Evolutionary conservation across 208 protist species (phyloP), one percentile per base, ranked within the genome.

Genomic region (Trypanosoma cruzi): DNA sequence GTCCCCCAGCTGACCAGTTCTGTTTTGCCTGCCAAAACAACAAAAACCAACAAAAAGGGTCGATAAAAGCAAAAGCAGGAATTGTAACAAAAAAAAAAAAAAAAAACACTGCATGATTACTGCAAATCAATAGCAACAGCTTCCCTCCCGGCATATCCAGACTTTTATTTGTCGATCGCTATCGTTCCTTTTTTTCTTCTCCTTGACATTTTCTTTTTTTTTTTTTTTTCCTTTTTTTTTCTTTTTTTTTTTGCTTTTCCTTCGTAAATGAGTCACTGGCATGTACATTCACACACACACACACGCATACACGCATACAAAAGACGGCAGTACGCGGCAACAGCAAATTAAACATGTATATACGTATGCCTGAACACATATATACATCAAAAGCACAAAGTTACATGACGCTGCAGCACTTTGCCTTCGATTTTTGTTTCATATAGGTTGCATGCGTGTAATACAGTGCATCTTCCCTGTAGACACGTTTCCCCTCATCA

Each of bases 371-470:
- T 55, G 24, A 10, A 42, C 54, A 6, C 36, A 31, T 37, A 60
- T 18, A 48, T 34, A 61, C 22, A 20, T 28, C 26, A 53, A 52
- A 34, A 37, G 24, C 18, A 64, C 32, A 64, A 1, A 34, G 36
- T 55, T 37, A 65, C 60, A 65, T 65, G 22, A 55, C 48, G 18
- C 11, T 44, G n/a, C 60, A 65, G 29, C 60, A 65, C 29, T 55
- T 65, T 11, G 60, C 44, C 22, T 52, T 64, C 8, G 60, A 31
- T 11, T 24, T 65, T 13, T n/a, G 28, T 36, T 65, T 65, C 20
- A 54, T 24, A 42, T 18, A 8, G 18, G 8, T 11, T 7, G 1
- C 16, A 52, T 5, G 10, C 34, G 3, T 16, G 16, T 28, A 8
- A 26, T 8, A 4, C 48, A 18, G n/a, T 8, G 4, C 48, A 3